These are phyloP conservation scores for Tritrichomonas foetus DNA, from an alignment of 208 protist genomes.

Conservation along the genomic window DNA sequence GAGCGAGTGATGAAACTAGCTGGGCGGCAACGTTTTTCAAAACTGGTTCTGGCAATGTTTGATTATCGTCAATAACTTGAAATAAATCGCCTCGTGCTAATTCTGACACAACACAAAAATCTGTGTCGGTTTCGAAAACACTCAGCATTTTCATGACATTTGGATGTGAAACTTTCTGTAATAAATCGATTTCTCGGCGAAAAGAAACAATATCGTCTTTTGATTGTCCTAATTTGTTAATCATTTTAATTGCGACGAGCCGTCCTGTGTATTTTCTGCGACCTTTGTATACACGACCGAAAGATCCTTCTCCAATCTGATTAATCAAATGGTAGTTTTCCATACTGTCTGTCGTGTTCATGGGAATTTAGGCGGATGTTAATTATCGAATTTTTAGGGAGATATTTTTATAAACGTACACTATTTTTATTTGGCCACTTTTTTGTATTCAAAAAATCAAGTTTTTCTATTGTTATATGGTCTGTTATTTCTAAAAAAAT, in stretches of 20 bases:
- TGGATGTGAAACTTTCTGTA: conserved; percentile 75
- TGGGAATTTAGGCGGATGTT: too few relatives aligned
- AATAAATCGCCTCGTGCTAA: conserved; percentile 58
- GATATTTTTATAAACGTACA: too few relatives aligned
- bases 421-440: too few relatives aligned
- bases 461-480: too few relatives aligned
- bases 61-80: conserved; percentile 65
- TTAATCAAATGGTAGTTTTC: neutral
- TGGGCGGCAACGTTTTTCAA: conserved; percentile 87
- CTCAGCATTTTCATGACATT: conserved; percentile 91
- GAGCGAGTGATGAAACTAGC: conserved; percentile 81
- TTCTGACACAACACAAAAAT: conserved; percentile 77
- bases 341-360: conserved; percentile 52
- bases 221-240: conserved; percentile 83
- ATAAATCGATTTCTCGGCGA: conserved; percentile 19
- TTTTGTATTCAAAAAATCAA: too few relatives aligned
- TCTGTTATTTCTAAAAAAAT: too few relatives aligned
- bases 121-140: conserved; percentile 81
- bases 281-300: conserved; percentile 87
- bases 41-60: conserved; percentile 64
- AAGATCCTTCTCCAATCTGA: conserved; percentile 86
- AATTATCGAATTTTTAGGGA: too few relatives aligned
- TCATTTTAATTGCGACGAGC: conserved; percentile 92
- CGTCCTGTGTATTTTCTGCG: conserved; percentile 45
- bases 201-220: conserved; percentile 63